phyloP scores from a whole-genome alignment of 805 yeast genomes.

The Candida methanosorbosa region DNA sequence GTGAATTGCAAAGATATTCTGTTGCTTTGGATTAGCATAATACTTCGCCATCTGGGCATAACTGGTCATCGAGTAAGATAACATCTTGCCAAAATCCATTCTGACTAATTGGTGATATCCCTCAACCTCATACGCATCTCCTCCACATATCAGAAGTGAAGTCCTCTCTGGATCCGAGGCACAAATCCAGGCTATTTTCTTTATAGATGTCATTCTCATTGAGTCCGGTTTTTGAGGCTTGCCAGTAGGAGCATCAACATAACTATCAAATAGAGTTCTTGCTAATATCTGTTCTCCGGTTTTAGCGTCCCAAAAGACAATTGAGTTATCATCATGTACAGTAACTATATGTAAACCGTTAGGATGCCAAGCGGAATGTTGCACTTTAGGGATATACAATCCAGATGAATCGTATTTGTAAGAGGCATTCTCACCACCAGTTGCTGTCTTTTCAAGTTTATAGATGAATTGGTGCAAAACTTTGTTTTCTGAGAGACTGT shows the following conservation, averaged over 20 bases:
- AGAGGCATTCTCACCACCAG: conserved; percentile 52
- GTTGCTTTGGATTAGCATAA: conserved; percentile 53
- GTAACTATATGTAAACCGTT: conserved; percentile 82
- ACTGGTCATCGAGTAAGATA: conserved; percentile 72
- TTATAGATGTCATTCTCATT: conserved; percentile 31
- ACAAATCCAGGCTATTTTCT: conserved; percentile 68
- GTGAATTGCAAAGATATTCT: conserved; percentile 47
- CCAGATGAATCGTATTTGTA: conserved; percentile 19
- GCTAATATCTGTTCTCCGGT: conserved; percentile 71
- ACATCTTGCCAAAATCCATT: conserved; percentile 73
- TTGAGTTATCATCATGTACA: conserved; percentile 70
- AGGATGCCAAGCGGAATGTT: conserved; percentile 78
- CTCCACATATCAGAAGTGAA: conserved; percentile 62
- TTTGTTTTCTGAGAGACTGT: conserved; percentile 53
- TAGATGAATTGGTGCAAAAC: conserved; percentile 52
- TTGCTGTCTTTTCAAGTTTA: conserved; percentile 56
- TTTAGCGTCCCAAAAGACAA: conserved; percentile 89
- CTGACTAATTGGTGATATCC: conserved; percentile 39
- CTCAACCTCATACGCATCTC: conserved; percentile 37
- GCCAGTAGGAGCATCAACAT: conserved; percentile 46
- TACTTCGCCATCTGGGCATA: conserved; percentile 75
- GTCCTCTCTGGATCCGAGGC: conserved; percentile 76
- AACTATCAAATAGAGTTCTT: conserved; percentile 57
- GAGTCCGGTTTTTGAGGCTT: conserved; percentile 8
- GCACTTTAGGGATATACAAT: conserved; percentile 18